These are phyloP conservation scores for Linnemannia elongata DNA, from an alignment of 192 early-diverging fungal genomes.

Conservation along the genomic window DNA sequence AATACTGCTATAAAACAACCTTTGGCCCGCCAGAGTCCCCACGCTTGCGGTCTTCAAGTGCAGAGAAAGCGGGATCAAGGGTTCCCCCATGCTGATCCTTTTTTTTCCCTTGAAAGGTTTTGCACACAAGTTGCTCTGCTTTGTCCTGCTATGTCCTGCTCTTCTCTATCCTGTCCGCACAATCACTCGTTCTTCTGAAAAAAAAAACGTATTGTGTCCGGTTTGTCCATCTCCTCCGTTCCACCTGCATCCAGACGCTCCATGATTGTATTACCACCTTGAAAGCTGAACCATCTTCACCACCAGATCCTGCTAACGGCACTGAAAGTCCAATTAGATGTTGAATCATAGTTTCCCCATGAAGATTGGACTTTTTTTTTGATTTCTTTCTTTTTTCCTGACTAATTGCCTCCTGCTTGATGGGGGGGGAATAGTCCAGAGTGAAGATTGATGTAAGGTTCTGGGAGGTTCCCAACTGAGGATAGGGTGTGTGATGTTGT, in stretches of 20 bases:
- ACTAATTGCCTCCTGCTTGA: too few species aligned
- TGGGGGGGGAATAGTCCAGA: too few species aligned
- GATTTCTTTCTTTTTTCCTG: not conserved
- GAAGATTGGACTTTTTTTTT: not conserved
- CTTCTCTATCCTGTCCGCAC: not conserved
- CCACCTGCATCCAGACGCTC: not conserved
- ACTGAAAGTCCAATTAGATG: not conserved
- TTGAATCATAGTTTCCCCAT: constrained; percentile 11
- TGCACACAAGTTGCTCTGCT: too few species aligned
- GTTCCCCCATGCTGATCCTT: not conserved
- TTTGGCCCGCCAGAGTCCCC: not conserved
- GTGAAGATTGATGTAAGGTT: too few species aligned
- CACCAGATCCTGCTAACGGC: not conserved
- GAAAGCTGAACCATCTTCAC: not conserved
- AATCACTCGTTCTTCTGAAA: too few species aligned
- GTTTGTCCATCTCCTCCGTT: too few species aligned
- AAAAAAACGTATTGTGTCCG: too few species aligned
- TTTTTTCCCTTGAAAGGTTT: too few species aligned
- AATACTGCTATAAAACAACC: not conserved
- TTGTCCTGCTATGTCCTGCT: not conserved
- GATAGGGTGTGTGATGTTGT: too few species aligned
- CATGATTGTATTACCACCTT: not conserved
- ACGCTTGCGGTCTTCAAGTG: not conserved
- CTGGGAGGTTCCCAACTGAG: too few species aligned
- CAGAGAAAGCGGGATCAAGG: not conserved